Evolutionary conservation across 78 protist species (phyloP).

Genomic region (Trichosphaerium sp.): DNA sequence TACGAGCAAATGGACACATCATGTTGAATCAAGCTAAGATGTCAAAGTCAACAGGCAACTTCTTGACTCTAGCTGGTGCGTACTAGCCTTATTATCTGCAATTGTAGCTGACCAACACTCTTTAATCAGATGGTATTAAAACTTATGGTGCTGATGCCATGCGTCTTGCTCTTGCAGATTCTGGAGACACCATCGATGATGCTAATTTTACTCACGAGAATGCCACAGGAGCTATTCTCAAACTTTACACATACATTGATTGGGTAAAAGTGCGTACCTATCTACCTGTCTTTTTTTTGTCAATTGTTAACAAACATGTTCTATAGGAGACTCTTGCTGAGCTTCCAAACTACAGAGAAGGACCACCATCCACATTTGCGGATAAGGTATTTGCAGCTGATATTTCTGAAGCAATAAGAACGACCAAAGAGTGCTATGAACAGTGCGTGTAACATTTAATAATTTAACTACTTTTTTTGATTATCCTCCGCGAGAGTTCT

Average conservation of each 20-base stretch:
- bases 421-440: slow-evolving; percentile 40
- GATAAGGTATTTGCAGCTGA: slow-evolving; percentile 64
- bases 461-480: too few relatives aligned
- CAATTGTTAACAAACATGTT: background rate
- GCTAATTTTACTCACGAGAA: slow-evolving; percentile 85
- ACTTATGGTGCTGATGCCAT: slow-evolving; percentile 75
- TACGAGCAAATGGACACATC: slow-evolving; percentile 92
- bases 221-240: slow-evolving; percentile 76
- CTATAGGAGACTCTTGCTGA: background rate
- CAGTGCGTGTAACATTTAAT: background rate
- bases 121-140: background rate
- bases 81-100: slow-evolving; percentile 31
- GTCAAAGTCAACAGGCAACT: slow-evolving; percentile 98
- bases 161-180: slow-evolving; percentile 95
- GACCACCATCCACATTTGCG: slow-evolving; percentile 15
- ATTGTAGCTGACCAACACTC: slow-evolving; percentile 15
- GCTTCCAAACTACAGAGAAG: background rate
- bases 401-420: slow-evolving; percentile 31
- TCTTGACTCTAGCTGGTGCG: slow-evolving; percentile 73
- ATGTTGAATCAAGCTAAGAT: slow-evolving; percentile 92
- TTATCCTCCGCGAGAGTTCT: slow-evolving; percentile 82
- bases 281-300: background rate
- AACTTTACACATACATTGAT: slow-evolving; percentile 69
- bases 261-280: slow-evolving; percentile 46
- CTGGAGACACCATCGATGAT: slow-evolving; percentile 97